A percentile compares a stretch with the other conserved stretches of the same genome.
Evolutionary conservation across 78 protist species (phyloP).

Genomic region (Dictyostelium discoideum): DNA sequence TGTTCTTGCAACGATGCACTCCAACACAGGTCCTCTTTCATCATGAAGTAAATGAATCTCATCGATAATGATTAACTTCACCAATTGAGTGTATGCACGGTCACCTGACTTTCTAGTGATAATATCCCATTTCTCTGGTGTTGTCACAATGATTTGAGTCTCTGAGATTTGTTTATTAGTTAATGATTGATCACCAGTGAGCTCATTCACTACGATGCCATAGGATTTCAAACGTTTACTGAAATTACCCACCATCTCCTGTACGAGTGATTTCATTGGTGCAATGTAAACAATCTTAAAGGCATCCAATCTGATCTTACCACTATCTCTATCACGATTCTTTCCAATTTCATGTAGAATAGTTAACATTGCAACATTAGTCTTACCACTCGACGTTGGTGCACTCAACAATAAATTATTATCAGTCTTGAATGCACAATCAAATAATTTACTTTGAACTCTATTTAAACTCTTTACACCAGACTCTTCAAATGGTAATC

Average conservation of each 20-base stretch:
- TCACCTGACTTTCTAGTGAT: constrained; percentile 98
- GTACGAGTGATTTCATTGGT: constrained; percentile 99
- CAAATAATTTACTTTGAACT: constrained; percentile 87
- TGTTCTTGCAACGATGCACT: constrained; percentile 96
- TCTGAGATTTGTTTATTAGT: constrained; percentile 92
- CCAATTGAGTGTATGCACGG: constrained; percentile 92
- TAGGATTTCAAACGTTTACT: constrained; percentile 84
- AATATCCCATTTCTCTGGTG: constrained; percentile 99
- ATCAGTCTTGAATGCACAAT: constrained; percentile 82
- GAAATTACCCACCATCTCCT: constrained; percentile 95
- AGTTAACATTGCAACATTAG: constrained; percentile 99
- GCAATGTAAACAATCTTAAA: constrained; percentile 98
- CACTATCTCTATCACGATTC: constrained; percentile 38
- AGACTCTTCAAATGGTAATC: constrained; percentile 15
- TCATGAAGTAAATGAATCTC: constrained; percentile 99
- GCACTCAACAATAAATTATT: constrained; percentile 98
- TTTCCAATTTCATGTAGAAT: constrained; percentile 94
- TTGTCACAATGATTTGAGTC: constrained; percentile 97
- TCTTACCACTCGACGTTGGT: constrained; percentile 99
- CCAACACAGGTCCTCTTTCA: constrained; percentile 99
- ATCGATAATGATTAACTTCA: constrained; percentile 94
- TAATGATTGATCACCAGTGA: constrained; percentile 98
- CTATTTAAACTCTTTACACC: constrained; percentile 51
- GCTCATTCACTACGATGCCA: constrained; percentile 93
- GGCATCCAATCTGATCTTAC: constrained; percentile 68